These are phyloP conservation scores for Amanita pallidorosea DNA, from an alignment of 768 basidiomycete genomes.

Conservation along the genomic window DNA sequence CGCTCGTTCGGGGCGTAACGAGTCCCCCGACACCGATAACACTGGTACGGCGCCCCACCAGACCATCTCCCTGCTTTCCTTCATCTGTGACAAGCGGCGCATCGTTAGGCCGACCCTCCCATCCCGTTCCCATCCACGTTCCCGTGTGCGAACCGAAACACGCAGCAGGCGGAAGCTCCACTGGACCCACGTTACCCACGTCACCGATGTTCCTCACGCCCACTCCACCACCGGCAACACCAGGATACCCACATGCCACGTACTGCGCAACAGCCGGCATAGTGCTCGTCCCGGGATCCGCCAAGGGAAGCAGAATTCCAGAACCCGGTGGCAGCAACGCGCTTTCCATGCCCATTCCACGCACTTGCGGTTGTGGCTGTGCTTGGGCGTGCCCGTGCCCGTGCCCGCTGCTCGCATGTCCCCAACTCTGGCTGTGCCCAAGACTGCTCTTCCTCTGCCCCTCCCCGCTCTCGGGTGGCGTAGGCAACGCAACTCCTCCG, in stretches of 20 bases:
- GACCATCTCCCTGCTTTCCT: not conserved
- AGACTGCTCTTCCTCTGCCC: not conserved
- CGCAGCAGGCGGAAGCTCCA: not conserved
- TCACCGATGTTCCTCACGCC: conserved; percentile 9
- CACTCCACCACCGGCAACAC: too few relatives aligned
- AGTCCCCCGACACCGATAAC: not conserved
- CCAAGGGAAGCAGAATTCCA: not conserved
- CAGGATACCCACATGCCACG: not conserved
- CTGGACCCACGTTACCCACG: conserved; percentile 9
- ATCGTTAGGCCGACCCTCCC: too few relatives aligned
- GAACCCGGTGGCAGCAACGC: not conserved
- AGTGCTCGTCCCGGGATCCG: not conserved
- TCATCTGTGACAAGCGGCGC: too few relatives aligned
- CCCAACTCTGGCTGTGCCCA: conserved; percentile 1
- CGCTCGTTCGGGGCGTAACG: not conserved
- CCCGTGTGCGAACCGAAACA: too few relatives aligned
- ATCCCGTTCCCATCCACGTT: too few relatives aligned
- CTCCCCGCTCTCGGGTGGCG: not conserved
- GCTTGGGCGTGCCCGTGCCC: not conserved
- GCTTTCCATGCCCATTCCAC: not conserved
- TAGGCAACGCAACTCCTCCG: not conserved
- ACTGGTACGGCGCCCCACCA: not conserved
- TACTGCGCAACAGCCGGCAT: not conserved
- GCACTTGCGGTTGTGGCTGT: not conserved
- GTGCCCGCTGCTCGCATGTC: not conserved